Evolutionary conservation across 2,329 filamentous ascomycete genomes (phyloP).

Genomic region (Basipetospora chlamydospora): DNA sequence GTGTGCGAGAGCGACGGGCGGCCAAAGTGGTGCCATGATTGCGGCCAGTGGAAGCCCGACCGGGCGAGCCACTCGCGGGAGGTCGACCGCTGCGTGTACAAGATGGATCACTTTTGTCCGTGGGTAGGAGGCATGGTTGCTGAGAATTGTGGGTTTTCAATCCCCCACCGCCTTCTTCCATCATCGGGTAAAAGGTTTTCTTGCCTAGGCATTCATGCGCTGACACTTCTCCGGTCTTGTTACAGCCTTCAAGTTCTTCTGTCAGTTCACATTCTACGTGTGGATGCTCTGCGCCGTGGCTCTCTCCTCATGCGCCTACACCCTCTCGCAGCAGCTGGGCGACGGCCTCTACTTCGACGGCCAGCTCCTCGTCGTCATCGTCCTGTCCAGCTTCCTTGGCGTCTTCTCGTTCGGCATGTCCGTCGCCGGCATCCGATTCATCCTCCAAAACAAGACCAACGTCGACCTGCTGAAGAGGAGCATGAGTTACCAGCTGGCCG

Average conservation of each 20-base stretch:
- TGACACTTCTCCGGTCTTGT: not conserved
- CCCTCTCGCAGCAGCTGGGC: slow-evolving; percentile 38
- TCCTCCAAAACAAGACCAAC: slow-evolving; percentile 63
- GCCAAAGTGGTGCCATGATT: slow-evolving; percentile 77
- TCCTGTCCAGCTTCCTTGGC: slow-evolving; percentile 55
- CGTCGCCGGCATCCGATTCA: slow-evolving; percentile 53
- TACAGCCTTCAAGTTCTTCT: slow-evolving; percentile 73
- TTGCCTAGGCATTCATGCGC: slow-evolving; percentile 7
- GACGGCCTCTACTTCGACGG: slow-evolving; percentile 31
- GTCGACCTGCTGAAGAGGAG: slow-evolving; percentile 59
- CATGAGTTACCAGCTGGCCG: slow-evolving; percentile 57
- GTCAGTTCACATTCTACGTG: slow-evolving; percentile 71
- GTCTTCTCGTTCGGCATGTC: slow-evolving; percentile 74
- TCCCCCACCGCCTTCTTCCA: not conserved
- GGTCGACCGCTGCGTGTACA: slow-evolving; percentile 63
- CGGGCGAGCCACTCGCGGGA: slow-evolving; percentile 78
- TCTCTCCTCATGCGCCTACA: slow-evolving; percentile 49
- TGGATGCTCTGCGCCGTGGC: slow-evolving; percentile 50
- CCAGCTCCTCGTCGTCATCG: slow-evolving; percentile 52
- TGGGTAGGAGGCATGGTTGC: slow-evolving; percentile 92
- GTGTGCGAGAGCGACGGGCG: slow-evolving; percentile 69
- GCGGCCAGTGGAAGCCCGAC: slow-evolving; percentile 78
- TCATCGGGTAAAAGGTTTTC: not conserved
- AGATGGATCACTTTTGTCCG: slow-evolving; percentile 94
- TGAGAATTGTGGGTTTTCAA: slow-evolving; percentile 46